Base-by-base conservation (phyloP, 768 basidiomycete species). In the Panaeolus papilionaceus region DNA sequence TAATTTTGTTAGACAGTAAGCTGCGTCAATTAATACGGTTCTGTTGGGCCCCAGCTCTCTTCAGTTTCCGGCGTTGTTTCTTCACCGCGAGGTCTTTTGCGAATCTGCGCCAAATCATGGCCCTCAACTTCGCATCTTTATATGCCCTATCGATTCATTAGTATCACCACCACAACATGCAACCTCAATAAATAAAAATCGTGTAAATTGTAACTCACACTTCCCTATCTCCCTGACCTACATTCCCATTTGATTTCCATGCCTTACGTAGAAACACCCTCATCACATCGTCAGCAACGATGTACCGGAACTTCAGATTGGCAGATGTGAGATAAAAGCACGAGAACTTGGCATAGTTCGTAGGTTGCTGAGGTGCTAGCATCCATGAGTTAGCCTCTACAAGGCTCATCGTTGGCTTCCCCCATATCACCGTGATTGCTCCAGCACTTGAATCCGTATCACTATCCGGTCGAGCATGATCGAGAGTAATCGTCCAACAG, bases 401-500 rank as follows among this genome's bases (percentile, higher is more conserved):
- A 1, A 47, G 45, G 9, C 39, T 10, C 39, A 10, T 2, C 2
- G 39, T 8, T 40, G 39, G 9, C 14, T 40, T 10, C 4, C 2
- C 14, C 39, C 4, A 10, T 40, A 10, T 40, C 9, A 14, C 14
- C 7, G 39, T 4, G 3, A 33, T 3, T 5, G 33, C 33, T 33
- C 33, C 33, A 33, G 33, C 9, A 40, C 14, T 40, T 10, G 9
- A 40, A 40, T 40, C 9, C 39, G 11, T 11, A 40, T 40, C 39
- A 11, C 2, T 10, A 14, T 40, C 39, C 14, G 39, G 9, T 14
- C 39, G 39, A 14, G 39, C 39, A 45, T 45, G 16, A 45, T 45
- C 7, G 1, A 45, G n/a, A 18, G 45, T 3, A 16, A 82, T 20
- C 2, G 71, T 70, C 78, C 79, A 80, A 42, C 75, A 74, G 18